A percentile compares a stretch with the other conserved stretches of the same genome.
Conservation (phyloP, 495 filamentous ascomycete species). For the Aspergillus sparsus region DNA sequence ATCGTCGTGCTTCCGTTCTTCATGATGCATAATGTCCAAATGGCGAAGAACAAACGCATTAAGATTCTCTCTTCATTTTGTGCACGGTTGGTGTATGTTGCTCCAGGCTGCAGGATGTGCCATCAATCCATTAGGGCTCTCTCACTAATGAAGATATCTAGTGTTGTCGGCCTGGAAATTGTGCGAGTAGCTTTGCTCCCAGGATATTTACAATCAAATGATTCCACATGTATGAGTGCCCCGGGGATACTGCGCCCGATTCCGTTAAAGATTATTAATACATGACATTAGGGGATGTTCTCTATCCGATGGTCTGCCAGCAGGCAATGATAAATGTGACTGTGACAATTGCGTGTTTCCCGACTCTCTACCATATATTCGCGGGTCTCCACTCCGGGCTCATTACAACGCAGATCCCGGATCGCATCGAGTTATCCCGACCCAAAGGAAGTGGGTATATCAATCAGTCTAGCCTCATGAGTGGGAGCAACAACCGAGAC, state of each 20-base stretch:
- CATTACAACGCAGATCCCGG: slow-evolving; percentile 32
- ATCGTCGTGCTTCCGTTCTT: slow-evolving; percentile 26
- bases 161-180: slow-evolving; percentile 27
- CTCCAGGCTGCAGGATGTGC: not conserved
- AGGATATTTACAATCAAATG: slow-evolving; percentile 24
- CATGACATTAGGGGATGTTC: slow-evolving; percentile 23
- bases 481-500: slow-evolving; percentile 10
- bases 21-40: slow-evolving; percentile 33
- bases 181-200: slow-evolving; percentile 26
- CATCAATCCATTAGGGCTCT: not conserved
- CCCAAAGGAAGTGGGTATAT: slow-evolving; percentile 21
- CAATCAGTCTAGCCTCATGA: slow-evolving; percentile 13
- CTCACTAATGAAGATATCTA: slow-evolving; percentile 2
- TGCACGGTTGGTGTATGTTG: slow-evolving; percentile 22
- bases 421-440: slow-evolving; percentile 25
- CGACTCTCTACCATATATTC: slow-evolving; percentile 41
- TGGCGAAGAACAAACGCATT: slow-evolving; percentile 23
- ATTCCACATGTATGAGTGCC: slow-evolving; percentile 26
- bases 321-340: slow-evolving; percentile 34
- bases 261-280: not conserved
- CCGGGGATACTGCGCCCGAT: not conserved
- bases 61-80: slow-evolving; percentile 31
- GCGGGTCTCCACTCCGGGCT: slow-evolving; percentile 38
- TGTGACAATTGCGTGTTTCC: slow-evolving; percentile 35
- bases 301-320: slow-evolving; percentile 16